Conservation (phyloP, 805 yeast genomes). For the Lipomyces sp. region DNA sequence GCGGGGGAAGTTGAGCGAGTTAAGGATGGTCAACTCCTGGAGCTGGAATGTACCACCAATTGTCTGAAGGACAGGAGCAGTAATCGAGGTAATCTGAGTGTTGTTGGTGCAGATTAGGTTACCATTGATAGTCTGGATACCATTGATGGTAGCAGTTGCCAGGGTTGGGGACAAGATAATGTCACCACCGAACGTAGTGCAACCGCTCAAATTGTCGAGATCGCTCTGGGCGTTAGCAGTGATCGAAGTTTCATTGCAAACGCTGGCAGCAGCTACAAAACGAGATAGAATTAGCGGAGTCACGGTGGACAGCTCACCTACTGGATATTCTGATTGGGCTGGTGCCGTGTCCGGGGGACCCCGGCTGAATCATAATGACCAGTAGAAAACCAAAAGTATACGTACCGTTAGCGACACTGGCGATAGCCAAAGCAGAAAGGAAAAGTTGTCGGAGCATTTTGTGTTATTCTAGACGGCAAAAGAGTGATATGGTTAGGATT, state of each 20-base stretch:
- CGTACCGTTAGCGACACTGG: constrained; percentile 35
- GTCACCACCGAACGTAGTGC: constrained; percentile 82
- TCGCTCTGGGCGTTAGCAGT: constrained; percentile 83
- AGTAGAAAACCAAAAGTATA: background rate
- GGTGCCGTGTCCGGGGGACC: too few relatives aligned
- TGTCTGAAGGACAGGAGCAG: constrained; percentile 78
- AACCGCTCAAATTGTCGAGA: constrained; percentile 71
- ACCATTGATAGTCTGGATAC: constrained; percentile 79
- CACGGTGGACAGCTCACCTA: background rate
- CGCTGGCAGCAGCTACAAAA: background rate
- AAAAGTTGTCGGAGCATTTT: constrained; percentile 24
- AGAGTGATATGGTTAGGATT: too few relatives aligned
- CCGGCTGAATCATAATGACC: background rate
- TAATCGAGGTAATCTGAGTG: constrained; percentile 61
- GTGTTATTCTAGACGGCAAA: background rate
- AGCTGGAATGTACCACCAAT: constrained; percentile 74
- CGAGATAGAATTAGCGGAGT: background rate
- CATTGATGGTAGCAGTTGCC: constrained; percentile 61
- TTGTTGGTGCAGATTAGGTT: constrained; percentile 70
- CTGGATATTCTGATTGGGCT: background rate
- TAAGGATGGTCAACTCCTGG: constrained; percentile 65
- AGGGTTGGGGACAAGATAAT: constrained; percentile 61
- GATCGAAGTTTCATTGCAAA: constrained; percentile 48
- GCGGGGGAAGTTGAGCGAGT: constrained; percentile 72
- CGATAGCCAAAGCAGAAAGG: constrained; percentile 28